phyloP scores from a whole-genome alignment of 2,329 filamentous ascomycete species.

The Xylaria sp. region DNA sequence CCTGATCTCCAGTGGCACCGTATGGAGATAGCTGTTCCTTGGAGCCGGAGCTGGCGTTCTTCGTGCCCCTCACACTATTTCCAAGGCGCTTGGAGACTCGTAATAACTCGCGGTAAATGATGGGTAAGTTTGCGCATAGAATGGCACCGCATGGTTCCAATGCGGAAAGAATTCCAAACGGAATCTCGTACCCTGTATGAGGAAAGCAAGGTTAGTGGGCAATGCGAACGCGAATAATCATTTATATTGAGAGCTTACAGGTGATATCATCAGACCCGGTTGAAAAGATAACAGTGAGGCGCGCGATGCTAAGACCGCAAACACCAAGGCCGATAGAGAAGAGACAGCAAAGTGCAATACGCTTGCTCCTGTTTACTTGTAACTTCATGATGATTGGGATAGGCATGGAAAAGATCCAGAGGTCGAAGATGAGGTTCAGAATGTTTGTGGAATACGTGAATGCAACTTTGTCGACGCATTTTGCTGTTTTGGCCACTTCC shows the following conservation, averaged over 20 bases:
- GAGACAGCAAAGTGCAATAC: conserved; percentile 41
- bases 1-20: conserved; percentile 25
- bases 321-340: conserved; percentile 45
- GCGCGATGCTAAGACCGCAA: conserved; percentile 43
- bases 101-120: conserved; percentile 48
- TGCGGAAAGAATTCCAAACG: conserved; percentile 45
- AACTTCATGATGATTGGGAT: conserved; percentile 44
- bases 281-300: conserved; percentile 43
- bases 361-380: conserved; percentile 38
- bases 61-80: conserved; percentile 25
- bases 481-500: conserved; percentile 24
- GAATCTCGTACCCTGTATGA: conserved; percentile 42
- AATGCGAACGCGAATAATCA: neutral
- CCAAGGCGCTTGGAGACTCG: conserved; percentile 47
- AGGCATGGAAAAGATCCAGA: conserved; percentile 47
- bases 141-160: conserved; percentile 46
- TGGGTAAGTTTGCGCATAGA: conserved; percentile 45
- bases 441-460: conserved; percentile 47
- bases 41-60: conserved; percentile 17
- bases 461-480: conserved; percentile 42
- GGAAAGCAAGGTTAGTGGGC: neutral
- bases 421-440: conserved; percentile 44
- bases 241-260: conserved; percentile 38
- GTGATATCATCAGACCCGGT: conserved; percentile 42
- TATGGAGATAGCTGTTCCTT: conserved; percentile 17